Conservation (phyloP, 352 stramenopile genomes). For the Pythium rishiriense region DNA sequence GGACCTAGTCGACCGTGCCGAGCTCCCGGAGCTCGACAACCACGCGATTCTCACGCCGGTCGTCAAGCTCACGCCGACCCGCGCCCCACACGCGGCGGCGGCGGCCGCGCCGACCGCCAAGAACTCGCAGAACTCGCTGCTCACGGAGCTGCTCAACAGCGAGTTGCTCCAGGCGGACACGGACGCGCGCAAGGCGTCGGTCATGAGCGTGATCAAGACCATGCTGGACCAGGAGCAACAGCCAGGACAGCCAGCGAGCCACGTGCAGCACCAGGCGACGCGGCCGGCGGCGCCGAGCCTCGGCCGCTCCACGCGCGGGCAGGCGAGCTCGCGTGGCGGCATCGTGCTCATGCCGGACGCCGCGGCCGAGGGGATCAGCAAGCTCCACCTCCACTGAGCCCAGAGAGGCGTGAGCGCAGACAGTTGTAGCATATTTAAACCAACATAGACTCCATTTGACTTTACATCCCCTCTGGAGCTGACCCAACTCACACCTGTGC, state of each 20-base stretch:
- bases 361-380: not conserved
- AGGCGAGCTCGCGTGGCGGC: constrained; percentile 7
- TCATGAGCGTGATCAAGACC: constrained; percentile 57
- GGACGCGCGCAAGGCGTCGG: constrained; percentile 37
- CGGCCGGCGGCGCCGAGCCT: not conserved
- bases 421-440: too few species aligned
- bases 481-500: too few species aligned
- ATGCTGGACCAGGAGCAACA: constrained; percentile 46
- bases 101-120: not conserved
- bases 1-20: constrained; percentile 51
- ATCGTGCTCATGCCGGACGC: constrained; percentile 15
- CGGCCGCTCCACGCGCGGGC: not conserved
- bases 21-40: constrained; percentile 44
- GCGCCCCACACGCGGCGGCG: not conserved
- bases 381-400: constrained; percentile 1
- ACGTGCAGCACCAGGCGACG: not conserved
- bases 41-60: constrained; percentile 27
- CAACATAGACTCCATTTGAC: too few species aligned
- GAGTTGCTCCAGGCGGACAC: constrained; percentile 34
- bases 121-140: constrained; percentile 24
- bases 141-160: constrained; percentile 46
- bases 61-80: constrained; percentile 33
- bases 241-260: not conserved
- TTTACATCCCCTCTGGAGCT: too few species aligned
- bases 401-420: too few species aligned